phyloP scores from a whole-genome alignment of 495 filamentous ascomycete species.

The Xylaria acuta region DNA sequence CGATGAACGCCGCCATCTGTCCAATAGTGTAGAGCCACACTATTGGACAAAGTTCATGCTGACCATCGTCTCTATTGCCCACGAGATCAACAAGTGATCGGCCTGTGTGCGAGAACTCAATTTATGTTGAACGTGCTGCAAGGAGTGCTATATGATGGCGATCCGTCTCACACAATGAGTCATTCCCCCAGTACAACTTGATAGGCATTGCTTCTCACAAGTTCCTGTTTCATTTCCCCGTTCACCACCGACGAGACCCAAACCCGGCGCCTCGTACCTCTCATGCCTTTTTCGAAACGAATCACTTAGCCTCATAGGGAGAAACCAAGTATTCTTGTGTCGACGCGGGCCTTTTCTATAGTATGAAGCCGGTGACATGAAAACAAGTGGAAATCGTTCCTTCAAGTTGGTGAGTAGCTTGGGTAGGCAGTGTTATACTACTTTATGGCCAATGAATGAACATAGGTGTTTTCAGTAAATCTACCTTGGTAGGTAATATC shows the following conservation, averaged over 20 bases:
- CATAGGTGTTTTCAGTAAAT: neutral
- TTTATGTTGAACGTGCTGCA: conserved; percentile 22
- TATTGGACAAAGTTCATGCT: conserved; percentile 2
- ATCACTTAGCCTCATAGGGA: neutral
- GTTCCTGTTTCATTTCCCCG: conserved; percentile 5
- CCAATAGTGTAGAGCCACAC: neutral
- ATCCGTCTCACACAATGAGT: conserved; percentile 22
- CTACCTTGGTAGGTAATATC: neutral
- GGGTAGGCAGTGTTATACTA: conserved; percentile 12
- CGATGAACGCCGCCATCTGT: conserved; percentile 6
- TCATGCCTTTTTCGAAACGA: conserved; percentile 12
- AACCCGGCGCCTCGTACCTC: neutral
- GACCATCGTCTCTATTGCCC: neutral
- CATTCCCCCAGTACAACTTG: conserved; percentile 1
- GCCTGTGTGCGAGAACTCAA: neutral
- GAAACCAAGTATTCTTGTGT: conserved; percentile 31
- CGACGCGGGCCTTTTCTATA: neutral
- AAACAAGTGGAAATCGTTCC: conserved; percentile 26
- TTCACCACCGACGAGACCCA: neutral
- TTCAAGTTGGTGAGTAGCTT: neutral
- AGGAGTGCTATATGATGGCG: conserved; percentile 13
- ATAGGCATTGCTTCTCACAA: conserved; percentile 7
- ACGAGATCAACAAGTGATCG: neutral
- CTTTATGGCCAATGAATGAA: neutral
- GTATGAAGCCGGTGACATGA: conserved; percentile 1